Percentiles rank a stretch among this genome's conserved stretches.
Evolutionary conservation across 2,329 filamentous ascomycete species (phyloP).

Genomic region (Ustilaginoidea virens): DNA sequence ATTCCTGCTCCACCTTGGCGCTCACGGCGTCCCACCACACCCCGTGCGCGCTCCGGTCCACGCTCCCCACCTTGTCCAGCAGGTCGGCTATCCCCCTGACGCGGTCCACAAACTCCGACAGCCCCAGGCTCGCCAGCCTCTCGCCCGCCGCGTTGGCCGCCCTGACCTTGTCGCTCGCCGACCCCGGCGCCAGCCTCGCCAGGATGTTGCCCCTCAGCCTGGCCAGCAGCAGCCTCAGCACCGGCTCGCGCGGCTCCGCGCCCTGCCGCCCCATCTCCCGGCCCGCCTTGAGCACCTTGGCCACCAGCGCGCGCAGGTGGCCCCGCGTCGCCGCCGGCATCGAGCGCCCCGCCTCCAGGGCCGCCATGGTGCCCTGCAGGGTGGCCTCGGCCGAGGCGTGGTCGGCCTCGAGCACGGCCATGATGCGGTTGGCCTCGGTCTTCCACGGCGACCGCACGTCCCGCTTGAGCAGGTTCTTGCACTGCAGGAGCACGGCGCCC

Average conservation of each 20-base stretch:
- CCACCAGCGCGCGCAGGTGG: constrained; percentile 41
- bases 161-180: constrained; percentile 54
- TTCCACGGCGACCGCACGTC: constrained; percentile 69
- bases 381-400: constrained; percentile 34
- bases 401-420: constrained; percentile 48
- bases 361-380: constrained; percentile 45
- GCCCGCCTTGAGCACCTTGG: constrained; percentile 36
- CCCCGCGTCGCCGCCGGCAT: constrained; percentile 48
- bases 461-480: constrained; percentile 70
- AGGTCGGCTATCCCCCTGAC: constrained; percentile 56
- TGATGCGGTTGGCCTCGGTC: constrained; percentile 55
- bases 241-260: constrained; percentile 34
- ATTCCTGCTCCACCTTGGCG: constrained; percentile 34
- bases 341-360: constrained; percentile 44
- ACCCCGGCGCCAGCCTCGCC: constrained; percentile 46
- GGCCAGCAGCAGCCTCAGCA: constrained; percentile 51
- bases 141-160: constrained; percentile 55
- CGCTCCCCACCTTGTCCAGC: constrained; percentile 45
- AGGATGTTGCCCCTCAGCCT: constrained; percentile 53
- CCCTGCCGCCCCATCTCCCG: constrained; percentile 26
- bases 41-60: constrained; percentile 54
- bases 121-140: constrained; percentile 50
- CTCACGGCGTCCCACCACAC: constrained; percentile 56
- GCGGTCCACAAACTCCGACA: constrained; percentile 58
- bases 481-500: constrained; percentile 60